Conservation (phyloP, 1,139 yeast species). For the Arxiozyma bovina region DNA sequence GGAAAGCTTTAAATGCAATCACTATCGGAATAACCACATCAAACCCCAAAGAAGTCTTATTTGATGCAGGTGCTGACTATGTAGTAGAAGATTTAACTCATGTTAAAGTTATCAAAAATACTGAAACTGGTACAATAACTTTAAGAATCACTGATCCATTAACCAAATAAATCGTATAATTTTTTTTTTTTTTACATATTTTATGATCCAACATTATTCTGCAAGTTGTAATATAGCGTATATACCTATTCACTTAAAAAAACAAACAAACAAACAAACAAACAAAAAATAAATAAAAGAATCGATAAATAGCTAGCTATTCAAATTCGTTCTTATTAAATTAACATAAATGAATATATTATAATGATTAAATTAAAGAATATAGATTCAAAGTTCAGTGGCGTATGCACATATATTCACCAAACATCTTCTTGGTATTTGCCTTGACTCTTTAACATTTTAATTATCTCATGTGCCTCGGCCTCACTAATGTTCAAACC, state of each 20-base stretch:
- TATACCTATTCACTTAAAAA: not conserved
- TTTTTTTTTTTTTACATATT: too few species aligned
- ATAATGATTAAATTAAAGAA: not conserved
- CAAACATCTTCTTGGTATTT: constrained; percentile 97
- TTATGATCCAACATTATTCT: not conserved
- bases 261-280: too few species aligned
- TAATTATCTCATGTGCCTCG: constrained; percentile 69
- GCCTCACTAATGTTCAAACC: constrained; percentile 46
- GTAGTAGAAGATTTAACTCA: constrained; percentile 56
- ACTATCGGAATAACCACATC: constrained; percentile 71
- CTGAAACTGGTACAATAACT: constrained; percentile 14
- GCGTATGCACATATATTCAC: constrained; percentile 35
- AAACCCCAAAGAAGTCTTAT: constrained; percentile 51
- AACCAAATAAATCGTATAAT: not conserved
- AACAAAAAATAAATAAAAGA: too few species aligned
- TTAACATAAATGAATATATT: too few species aligned
- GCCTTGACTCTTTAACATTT: constrained; percentile 74
- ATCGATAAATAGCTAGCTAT: too few species aligned
- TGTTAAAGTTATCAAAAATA: constrained; percentile 31
- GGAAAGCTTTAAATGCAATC: constrained; percentile 67
- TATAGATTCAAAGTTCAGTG: not conserved
- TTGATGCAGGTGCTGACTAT: constrained; percentile 64
- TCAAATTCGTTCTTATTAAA: too few species aligned
- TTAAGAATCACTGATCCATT: constrained; percentile 18
- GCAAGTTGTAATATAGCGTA: not conserved